These are phyloP conservation scores for Hypsizygus ulmarius DNA, from an alignment of 1,284 basidiomycete species.

Conservation along the genomic window DNA sequence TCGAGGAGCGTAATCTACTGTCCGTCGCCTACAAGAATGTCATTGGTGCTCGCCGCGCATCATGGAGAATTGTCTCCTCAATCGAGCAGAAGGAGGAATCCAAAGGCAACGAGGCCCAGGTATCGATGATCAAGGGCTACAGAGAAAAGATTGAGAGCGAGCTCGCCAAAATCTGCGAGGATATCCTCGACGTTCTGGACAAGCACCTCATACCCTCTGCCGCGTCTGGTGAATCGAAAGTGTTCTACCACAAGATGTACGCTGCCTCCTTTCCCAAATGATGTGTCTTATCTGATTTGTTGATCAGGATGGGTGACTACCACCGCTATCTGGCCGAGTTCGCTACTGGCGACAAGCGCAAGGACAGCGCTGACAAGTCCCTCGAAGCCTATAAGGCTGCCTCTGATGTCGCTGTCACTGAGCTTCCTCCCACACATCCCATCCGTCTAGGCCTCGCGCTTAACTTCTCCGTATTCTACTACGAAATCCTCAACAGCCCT, in stretches of 20 bases:
- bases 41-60: constrained; percentile 97
- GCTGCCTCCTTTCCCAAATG: constrained; percentile 27
- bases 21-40: constrained; percentile 99
- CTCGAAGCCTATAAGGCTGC: constrained; percentile 99
- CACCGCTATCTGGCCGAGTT: constrained; percentile 99
- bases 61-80: constrained; percentile 98
- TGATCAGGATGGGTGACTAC: constrained; percentile 97
- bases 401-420: constrained; percentile 96
- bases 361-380: constrained; percentile 98
- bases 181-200: constrained; percentile 98
- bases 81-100: constrained; percentile 99
- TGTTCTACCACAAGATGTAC: constrained; percentile 99
- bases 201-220: constrained; percentile 99
- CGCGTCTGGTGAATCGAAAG: constrained; percentile 97
- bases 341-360: constrained; percentile 98
- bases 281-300: constrained; percentile 1
- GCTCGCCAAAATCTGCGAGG: constrained; percentile 99
- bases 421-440: constrained; percentile 98
- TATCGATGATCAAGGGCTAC: constrained; percentile 98
- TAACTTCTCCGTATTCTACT: constrained; percentile 99
- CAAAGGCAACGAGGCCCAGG: constrained; percentile 98
- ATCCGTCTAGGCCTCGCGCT: constrained; percentile 98
- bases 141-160: constrained; percentile 98
- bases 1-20: constrained; percentile 98
- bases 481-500: constrained; percentile 99